Evolutionary conservation across 2,329 filamentous ascomycete genomes (phyloP), one percentile per base, ranked within the genome.

Genomic region (Pyricularia pennisetigena): DNA sequence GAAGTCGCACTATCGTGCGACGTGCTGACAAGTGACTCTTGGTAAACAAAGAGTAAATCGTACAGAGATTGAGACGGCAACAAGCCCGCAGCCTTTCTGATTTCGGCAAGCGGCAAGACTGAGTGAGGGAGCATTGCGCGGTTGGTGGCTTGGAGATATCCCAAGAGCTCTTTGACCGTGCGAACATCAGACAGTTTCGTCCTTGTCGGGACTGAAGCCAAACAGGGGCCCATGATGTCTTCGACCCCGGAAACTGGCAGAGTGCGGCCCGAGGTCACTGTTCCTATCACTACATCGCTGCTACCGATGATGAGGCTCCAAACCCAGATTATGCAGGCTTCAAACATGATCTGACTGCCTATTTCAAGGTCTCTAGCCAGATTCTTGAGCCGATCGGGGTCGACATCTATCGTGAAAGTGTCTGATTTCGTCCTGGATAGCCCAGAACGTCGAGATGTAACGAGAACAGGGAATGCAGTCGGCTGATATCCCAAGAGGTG

Each of bases 1-100:
- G 28, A 59, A 0, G 71, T 69, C 0, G 29, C 3, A 3, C 63
- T 30, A 35, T 62, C 35, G 32, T 70, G 23, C 61, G 67, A 66
- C 29, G 70, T 73, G 72, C 72, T 79, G 74, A 80, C 78, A 1
- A 90, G 79, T 0, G 89, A 90, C 74, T 97, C 90, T 73, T 97
- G 94, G 82, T 94, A 97, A 0, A 94, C 88, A 73, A 97, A 89
- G 0, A 97, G 80, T 0, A 89, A 84, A 72, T 97, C 91, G 72
- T 94, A 97, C 0, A 97, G 77, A 1, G 79, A 78, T 57, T 86
- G 82, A 0, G 83, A 80, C 0, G 86, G 81, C 30, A 82, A 78
- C 0, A 90, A 70, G 0, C 83, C 84, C 3, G 83, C 85, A 1
- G 84, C 77, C 71, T 85, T 86, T 73, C 87, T 89, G 71, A 97